Percentiles rank a stretch among this genome's conserved stretches.
Evolutionary conservation across 192 early-diverging fungal genomes (phyloP).

Genomic region (Mortierella antarctica): DNA sequence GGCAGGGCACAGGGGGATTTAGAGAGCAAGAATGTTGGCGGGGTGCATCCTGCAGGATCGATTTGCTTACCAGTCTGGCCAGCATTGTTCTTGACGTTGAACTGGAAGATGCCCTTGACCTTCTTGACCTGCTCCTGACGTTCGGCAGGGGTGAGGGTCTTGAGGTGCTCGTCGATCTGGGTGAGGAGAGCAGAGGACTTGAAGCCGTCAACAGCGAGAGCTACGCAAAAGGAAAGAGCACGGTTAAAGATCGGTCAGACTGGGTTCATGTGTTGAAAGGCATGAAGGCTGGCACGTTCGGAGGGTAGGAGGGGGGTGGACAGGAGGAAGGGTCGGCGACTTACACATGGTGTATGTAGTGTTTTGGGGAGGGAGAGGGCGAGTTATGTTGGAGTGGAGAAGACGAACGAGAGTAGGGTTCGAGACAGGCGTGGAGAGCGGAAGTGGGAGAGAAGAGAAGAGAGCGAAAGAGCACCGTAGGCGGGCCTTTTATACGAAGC

Average conservation of each 20-base stretch:
- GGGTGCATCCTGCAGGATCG: background rate
- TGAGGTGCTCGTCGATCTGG: constrained; percentile 70
- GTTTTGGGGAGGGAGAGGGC: background rate
- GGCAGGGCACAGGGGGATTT: background rate
- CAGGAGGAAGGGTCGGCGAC: background rate
- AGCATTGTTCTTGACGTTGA: constrained; percentile 81
- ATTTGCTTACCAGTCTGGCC: constrained; percentile 57
- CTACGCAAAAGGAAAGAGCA: background rate
- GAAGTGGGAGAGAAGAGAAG: background rate
- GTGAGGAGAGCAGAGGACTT: constrained; percentile 79
- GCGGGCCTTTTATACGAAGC: background rate
- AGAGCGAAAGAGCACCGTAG: background rate
- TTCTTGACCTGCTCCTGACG: constrained; percentile 73
- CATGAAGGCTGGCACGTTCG: too few species aligned
- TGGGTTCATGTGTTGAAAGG: background rate
- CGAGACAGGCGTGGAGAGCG: background rate
- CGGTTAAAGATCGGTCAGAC: background rate
- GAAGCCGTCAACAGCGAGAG: constrained; percentile 68
- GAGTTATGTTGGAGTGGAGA: background rate
- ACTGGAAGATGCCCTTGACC: constrained; percentile 89
- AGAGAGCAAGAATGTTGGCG: background rate
- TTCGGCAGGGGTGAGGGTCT: constrained; percentile 66
- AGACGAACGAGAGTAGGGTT: too few species aligned
- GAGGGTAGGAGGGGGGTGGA: background rate
- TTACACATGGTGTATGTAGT: constrained; percentile 24